phyloP scores from a whole-genome alignment of 2,329 filamentous ascomycete genomes.

The Apiospora marii region DNA sequence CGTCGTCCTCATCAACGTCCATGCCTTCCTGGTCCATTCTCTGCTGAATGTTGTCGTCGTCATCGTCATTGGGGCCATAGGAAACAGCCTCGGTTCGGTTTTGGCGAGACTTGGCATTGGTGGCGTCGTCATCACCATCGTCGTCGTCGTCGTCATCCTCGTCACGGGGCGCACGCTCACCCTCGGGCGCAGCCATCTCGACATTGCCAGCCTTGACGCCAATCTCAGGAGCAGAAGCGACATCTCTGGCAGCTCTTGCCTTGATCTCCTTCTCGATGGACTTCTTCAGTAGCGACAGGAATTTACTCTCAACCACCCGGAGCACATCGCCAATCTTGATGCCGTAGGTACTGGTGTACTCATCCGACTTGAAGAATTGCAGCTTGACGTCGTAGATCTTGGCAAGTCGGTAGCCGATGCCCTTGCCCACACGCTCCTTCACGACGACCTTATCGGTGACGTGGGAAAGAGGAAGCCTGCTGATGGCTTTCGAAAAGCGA shows the following conservation, averaged over 20 bases:
- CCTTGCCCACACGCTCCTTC: slow-evolving; percentile 79
- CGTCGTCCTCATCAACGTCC: slow-evolving; percentile 66
- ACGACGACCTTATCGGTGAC: slow-evolving; percentile 84
- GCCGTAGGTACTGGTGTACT: slow-evolving; percentile 87
- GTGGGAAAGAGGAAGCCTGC: slow-evolving; percentile 81
- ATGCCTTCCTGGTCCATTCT: slow-evolving; percentile 67
- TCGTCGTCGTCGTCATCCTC: slow-evolving; percentile 74
- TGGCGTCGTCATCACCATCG: slow-evolving; percentile 82
- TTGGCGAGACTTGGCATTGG: slow-evolving; percentile 74
- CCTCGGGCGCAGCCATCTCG: slow-evolving; percentile 55
- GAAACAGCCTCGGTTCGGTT: slow-evolving; percentile 85
- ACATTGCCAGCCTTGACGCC: slow-evolving; percentile 61
- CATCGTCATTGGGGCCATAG: slow-evolving; percentile 92
- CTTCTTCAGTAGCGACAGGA: slow-evolving; percentile 75
- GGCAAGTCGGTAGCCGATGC: slow-evolving; percentile 71
- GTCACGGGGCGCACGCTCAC: slow-evolving; percentile 46
- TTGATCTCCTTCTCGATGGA: slow-evolving; percentile 82
- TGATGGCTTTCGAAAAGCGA: slow-evolving; percentile 91
- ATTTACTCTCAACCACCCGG: slow-evolving; percentile 78
- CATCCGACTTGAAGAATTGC: slow-evolving; percentile 82
- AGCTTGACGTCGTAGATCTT: slow-evolving; percentile 87
- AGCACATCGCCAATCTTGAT: slow-evolving; percentile 82
- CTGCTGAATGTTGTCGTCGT: slow-evolving; percentile 78
- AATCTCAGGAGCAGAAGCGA: slow-evolving; percentile 79
- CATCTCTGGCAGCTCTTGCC: slow-evolving; percentile 73